Evolutionary conservation across 2,329 filamentous ascomycete genomes (phyloP), one percentile per base, ranked within the genome.

Genomic region (Ceratocystis destructans): DNA sequence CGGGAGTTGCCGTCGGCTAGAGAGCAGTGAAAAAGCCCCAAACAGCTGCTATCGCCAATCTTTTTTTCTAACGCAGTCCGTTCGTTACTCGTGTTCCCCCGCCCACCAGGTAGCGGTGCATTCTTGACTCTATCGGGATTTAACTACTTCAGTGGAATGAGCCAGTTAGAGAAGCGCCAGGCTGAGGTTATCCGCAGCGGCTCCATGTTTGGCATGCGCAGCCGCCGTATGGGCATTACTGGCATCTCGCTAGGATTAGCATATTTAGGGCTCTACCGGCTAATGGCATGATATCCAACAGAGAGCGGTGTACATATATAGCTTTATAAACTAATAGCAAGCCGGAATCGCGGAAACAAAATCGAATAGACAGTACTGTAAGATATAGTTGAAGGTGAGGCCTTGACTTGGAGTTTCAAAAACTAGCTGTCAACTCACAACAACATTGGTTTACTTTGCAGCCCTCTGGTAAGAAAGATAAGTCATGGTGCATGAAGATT

Each of bases 81-180:
- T 15, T 15, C 48, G 48, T 15, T 25, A 15, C 20, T n/a, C 48
- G 48, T 28, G 37, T 20, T 53, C 20, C 20, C 10, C 48, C 15
- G 59, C 61, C 37, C 46, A 37, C 5, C 71, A 92, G 89, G 89
- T 57, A 87, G 87, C 72, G 81, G 85, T 48, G 87, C 88, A 0
- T 90, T 94, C 69, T 78, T 90, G 66, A 87, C 87, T 1, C 82
- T 93, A 17, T 89, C 85, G 2, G 85, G 80, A 0, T 94, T 92
- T 76, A 91, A 85, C 74, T 92, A 91, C 76, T 79, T 85, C 69
- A 88, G 87, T 2, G 89, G 89, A 67, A 87, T 86, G 75, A 78
- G 79, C 63, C 88, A 92, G 74, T 82, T 94, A 37, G 81, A 85
- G 71, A 79, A 80, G 71, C 86, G 89, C 73, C 80, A 82, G 68